Evolutionary conservation across 202 grass and related monocot genomes (phyloP).

Genomic region (Bolboschoenoplectus hybrid): DNA sequence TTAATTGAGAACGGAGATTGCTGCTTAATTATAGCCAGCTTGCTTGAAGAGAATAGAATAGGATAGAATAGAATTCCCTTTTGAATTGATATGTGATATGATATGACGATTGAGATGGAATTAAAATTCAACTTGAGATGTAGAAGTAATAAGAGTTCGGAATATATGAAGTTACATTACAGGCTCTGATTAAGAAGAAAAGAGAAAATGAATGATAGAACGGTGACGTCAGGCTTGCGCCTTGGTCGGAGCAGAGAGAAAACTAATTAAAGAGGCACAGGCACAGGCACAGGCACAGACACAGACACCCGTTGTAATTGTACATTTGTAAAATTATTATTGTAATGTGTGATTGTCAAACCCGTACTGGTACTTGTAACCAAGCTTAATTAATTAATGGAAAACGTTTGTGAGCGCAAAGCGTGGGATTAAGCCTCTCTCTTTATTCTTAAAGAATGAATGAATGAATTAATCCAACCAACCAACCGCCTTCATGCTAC

Average conservation of each 20-base stretch:
- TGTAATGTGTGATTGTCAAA: not conserved
- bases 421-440: slow-evolving; percentile 23
- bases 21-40: not conserved
- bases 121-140: not conserved
- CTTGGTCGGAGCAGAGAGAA: not conserved
- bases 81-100: not conserved
- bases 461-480: not conserved
- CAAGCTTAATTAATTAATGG: not conserved
- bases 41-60: too few relatives aligned
- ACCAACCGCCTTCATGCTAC: not conserved
- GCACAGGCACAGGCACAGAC: too few relatives aligned
- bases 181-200: too few relatives aligned
- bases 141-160: not conserved
- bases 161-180: too few relatives aligned
- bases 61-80: not conserved
- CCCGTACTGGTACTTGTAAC: not conserved
- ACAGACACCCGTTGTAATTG: too few relatives aligned
- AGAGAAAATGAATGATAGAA: not conserved
- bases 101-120: not conserved
- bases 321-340: too few relatives aligned
- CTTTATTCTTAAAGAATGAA: not conserved
- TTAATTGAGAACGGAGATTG: not conserved
- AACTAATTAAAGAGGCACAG: too few relatives aligned
- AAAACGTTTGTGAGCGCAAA: not conserved
- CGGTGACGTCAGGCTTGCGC: slow-evolving; percentile 16